A percentile compares a stretch with the other conserved stretches of the same genome.
Evolutionary conservation across 2,329 filamentous ascomycete species (phyloP).

Genomic region (Stagonosporopsis chrysanthemi): DNA sequence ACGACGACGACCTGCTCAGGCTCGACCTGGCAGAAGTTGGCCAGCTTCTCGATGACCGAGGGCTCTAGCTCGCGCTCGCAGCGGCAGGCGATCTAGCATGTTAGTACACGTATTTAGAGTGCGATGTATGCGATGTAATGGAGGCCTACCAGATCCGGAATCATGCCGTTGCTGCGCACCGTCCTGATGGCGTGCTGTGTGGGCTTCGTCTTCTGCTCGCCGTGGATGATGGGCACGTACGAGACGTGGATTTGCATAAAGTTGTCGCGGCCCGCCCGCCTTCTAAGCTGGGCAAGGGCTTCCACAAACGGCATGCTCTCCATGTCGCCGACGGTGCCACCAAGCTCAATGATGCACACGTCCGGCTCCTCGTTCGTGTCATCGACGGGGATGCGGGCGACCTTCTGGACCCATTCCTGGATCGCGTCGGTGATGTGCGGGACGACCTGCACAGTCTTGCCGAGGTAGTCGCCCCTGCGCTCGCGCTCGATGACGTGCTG

Average conservation of each 20-base stretch:
- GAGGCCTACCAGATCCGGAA: conserved; percentile 64
- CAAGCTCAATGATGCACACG: conserved; percentile 83
- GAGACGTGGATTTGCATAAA: conserved; percentile 91
- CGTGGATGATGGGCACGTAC: conserved; percentile 77
- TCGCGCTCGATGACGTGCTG: conserved; percentile 82
- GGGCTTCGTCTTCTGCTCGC: conserved; percentile 95
- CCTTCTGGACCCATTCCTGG: conserved; percentile 89
- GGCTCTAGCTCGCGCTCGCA: conserved; percentile 80
- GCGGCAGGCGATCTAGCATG: conserved; percentile 81
- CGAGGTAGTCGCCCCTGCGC: conserved; percentile 79
- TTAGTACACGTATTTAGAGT: background rate
- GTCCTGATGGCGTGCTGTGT: conserved; percentile 90
- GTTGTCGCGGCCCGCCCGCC: conserved; percentile 76
- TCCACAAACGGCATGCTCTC: conserved; percentile 89
- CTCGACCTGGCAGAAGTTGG: conserved; percentile 87
- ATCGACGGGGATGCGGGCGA: conserved; percentile 85
- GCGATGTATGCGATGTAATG: no score
- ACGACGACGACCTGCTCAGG: conserved; percentile 85
- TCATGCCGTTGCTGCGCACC: conserved; percentile 78
- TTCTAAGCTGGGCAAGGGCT: conserved; percentile 79
- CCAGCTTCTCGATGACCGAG: conserved; percentile 83
- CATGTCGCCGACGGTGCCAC: conserved; percentile 79
- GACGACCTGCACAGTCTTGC: conserved; percentile 88
- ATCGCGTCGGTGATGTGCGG: conserved; percentile 92
- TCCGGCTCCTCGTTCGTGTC: conserved; percentile 83